Conservation (phyloP, 2,329 filamentous ascomycete species). For the Cercospora sojina region DNA sequence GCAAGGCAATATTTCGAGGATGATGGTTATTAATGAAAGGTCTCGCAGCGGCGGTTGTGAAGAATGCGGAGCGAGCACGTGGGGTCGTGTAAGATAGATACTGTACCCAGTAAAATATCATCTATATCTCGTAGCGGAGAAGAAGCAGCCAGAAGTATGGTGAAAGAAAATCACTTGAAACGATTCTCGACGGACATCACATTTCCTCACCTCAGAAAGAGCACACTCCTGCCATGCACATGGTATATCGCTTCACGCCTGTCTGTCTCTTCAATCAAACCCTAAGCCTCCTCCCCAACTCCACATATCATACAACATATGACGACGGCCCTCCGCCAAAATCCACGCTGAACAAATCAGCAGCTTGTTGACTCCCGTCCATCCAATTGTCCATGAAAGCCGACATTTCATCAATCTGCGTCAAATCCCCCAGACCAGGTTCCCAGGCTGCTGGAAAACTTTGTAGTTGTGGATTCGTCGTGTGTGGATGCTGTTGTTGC, state of each 20-base stretch:
- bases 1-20: background rate
- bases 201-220: too few relatives aligned
- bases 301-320: background rate
- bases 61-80: background rate
- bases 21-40: background rate
- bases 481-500: background rate
- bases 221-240: too few relatives aligned
- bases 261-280: too few relatives aligned
- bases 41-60: background rate
- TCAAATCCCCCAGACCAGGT: background rate
- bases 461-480: background rate
- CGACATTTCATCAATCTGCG: constrained; percentile 19
- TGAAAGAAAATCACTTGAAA: too few relatives aligned
- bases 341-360: constrained; percentile 17
- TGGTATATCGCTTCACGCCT: too few relatives aligned
- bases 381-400: constrained; percentile 23
- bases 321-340: constrained; percentile 1
- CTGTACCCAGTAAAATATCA: too few relatives aligned
- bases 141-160: too few relatives aligned
- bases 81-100: background rate
- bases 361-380: constrained; percentile 18
- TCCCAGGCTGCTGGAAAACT: background rate
- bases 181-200: too few relatives aligned
- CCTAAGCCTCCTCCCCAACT: too few relatives aligned
- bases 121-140: too few relatives aligned